Conservation (phyloP, 208 protist species). For the Kentomonas sorsogonicus region DNA sequence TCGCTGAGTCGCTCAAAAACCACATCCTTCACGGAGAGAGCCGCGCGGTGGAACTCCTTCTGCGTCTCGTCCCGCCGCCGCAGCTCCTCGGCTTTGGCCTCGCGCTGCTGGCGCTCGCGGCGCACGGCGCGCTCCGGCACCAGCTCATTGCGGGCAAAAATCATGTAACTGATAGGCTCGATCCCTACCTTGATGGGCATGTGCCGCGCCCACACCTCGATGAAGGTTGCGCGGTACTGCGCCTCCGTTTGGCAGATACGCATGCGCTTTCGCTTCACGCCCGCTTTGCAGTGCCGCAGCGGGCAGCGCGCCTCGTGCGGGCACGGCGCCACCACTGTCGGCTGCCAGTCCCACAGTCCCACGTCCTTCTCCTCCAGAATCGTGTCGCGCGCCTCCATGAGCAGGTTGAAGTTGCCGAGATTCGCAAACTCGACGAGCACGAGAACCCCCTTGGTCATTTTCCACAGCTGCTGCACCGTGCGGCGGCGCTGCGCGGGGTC, state of each 20-base stretch:
- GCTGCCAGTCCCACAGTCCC: conserved; percentile 87
- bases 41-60: conserved; percentile 50
- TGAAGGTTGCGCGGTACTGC: conserved; percentile 80
- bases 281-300: conserved; percentile 73
- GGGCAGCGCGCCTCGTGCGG: conserved; percentile 80
- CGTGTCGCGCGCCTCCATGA: conserved; percentile 86
- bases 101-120: conserved; percentile 32
- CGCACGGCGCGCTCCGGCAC: conserved; percentile 73
- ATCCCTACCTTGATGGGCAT: conserved; percentile 78
- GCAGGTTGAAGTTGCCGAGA: conserved; percentile 77
- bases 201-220: conserved; percentile 78
- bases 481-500: conserved; percentile 43
- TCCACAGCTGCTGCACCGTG: conserved; percentile 82
- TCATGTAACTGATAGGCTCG: conserved; percentile 79
- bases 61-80: conserved; percentile 48
- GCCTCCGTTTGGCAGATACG: conserved; percentile 82
- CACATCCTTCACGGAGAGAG: conserved; percentile 73
- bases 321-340: conserved; percentile 82
- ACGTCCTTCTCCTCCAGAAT: conserved; percentile 83
- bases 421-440: conserved; percentile 83
- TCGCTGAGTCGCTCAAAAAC: conserved; percentile 85
- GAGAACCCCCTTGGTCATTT: conserved; percentile 78
- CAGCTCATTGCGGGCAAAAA: conserved; percentile 81
- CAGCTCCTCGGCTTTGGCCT: conserved; percentile 26
- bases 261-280: conserved; percentile 83